A percentile compares a stretch with the other conserved stretches of the same genome.
These are phyloP conservation scores for Wickerhamiella pararugosa DNA, from an alignment of 1,139 yeast species.

Conservation along the genomic window DNA sequence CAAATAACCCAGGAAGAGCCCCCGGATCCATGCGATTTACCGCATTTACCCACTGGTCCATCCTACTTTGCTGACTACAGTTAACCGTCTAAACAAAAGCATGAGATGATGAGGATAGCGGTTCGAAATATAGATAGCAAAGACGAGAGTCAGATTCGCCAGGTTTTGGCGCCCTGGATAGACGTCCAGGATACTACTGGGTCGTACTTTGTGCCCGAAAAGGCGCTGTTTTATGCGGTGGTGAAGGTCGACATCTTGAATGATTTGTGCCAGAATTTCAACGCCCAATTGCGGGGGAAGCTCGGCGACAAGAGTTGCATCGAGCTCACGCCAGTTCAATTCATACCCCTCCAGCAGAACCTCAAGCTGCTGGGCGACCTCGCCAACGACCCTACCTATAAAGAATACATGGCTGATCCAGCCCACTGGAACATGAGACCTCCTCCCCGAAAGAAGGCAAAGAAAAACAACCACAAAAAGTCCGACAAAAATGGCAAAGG, in stretches of 20 bases:
- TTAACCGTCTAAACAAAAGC: too few relatives aligned
- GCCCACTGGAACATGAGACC: neutral
- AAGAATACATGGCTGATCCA: neutral
- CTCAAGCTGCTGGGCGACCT: neutral
- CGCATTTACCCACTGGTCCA: too few relatives aligned
- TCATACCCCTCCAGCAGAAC: neutral
- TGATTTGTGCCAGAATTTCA: neutral
- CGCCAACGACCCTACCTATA: neutral
- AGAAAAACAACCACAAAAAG: neutral
- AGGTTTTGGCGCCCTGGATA: neutral
- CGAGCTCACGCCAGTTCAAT: neutral
- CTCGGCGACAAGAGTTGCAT: neutral
- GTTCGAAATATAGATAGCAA: neutral
- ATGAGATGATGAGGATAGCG: conserved; percentile 1
- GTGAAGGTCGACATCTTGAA: neutral
- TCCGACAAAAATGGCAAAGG: neutral
- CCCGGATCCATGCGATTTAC: too few relatives aligned
- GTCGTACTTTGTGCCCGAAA: neutral
- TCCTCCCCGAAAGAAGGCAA: neutral
- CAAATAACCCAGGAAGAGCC: too few relatives aligned
- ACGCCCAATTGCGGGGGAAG: neutral
- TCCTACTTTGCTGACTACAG: too few relatives aligned
- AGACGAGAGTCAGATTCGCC: neutral
- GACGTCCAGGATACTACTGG: neutral
- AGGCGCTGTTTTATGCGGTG: neutral